Conservation (phyloP, 352 stramenopile species). For the Phytophthora idaei region DNA sequence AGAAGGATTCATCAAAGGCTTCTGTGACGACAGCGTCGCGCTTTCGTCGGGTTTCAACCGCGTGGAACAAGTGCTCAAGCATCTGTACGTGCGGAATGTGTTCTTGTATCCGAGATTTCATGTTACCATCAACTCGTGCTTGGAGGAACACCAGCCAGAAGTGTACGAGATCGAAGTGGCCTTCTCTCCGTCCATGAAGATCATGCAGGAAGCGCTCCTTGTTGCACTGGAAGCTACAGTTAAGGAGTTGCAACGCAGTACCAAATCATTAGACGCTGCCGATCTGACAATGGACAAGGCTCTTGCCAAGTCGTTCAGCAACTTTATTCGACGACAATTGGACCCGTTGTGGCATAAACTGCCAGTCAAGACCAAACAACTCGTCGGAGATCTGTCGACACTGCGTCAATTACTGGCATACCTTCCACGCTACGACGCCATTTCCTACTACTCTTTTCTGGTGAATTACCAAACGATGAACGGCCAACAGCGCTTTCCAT, state of each 20-base stretch:
- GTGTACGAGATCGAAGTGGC: constrained; percentile 95
- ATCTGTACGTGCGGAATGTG: constrained; percentile 92
- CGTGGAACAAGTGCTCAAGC: constrained; percentile 95
- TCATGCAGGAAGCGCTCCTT: constrained; percentile 94
- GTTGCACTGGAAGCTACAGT: constrained; percentile 94
- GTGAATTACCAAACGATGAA: constrained; percentile 91
- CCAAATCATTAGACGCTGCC: constrained; percentile 78
- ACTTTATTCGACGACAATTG: constrained; percentile 87
- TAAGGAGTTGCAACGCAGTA: constrained; percentile 92
- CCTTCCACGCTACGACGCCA: constrained; percentile 95
- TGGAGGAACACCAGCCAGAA: constrained; percentile 87
- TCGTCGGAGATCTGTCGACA: constrained; percentile 83
- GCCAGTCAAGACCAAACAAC: constrained; percentile 92
- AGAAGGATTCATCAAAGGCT: constrained; percentile 96
- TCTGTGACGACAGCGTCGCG: constrained; percentile 92
- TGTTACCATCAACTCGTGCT: constrained; percentile 83
- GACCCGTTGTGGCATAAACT: constrained; percentile 98
- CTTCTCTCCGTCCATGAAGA: constrained; percentile 92
- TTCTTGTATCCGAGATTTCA: constrained; percentile 97
- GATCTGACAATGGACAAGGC: constrained; percentile 94
- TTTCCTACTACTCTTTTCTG: constrained; percentile 96
- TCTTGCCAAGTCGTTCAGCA: constrained; percentile 84
- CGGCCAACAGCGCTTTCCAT: constrained; percentile 81
- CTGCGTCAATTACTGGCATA: constrained; percentile 90
- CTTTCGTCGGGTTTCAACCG: constrained; percentile 95